Percentiles rank a stretch among this genome's conserved stretches.
Conservation (phyloP, 768 basidiomycete genomes). For the Holtermannia corniformis region DNA sequence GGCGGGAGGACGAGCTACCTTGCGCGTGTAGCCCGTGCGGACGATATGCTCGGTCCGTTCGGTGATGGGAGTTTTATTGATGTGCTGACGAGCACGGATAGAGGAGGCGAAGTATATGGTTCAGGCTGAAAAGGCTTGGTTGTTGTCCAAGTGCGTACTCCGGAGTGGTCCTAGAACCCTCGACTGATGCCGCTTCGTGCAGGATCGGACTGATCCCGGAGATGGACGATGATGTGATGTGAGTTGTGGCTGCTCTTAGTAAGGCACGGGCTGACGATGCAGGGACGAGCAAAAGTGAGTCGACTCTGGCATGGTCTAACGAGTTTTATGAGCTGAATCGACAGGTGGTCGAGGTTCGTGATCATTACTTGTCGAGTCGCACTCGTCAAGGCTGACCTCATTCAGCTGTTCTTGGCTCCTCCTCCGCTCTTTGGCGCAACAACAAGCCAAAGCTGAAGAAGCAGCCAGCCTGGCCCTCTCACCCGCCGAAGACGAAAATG, state of each 20-base stretch:
- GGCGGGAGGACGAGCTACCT: constrained; percentile 76
- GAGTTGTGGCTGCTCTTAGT: constrained; percentile 6
- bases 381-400: constrained; percentile 55
- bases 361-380: not conserved
- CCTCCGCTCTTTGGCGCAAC: constrained; percentile 59
- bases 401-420: constrained; percentile 72
- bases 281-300: constrained; percentile 68
- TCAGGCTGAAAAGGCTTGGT: constrained; percentile 66
- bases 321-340: not conserved
- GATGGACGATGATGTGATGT: constrained; percentile 50
- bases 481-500: constrained; percentile 36
- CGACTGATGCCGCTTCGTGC: not conserved
- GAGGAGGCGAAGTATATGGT: constrained; percentile 56
- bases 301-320: constrained; percentile 13
- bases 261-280: constrained; percentile 49
- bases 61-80: constrained; percentile 2
- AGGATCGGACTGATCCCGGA: constrained; percentile 67
- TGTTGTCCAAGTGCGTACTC: constrained; percentile 51
- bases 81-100: not conserved
- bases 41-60: constrained; percentile 50
- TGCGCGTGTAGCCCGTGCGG: constrained; percentile 54
- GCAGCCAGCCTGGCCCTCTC: not conserved
- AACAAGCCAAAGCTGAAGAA: constrained; percentile 5
- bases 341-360: constrained; percentile 15
- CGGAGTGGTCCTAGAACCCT: too few relatives aligned